These are phyloP conservation scores for Dictyostelium intermedium DNA, from an alignment of 78 protist genomes.

Conservation along the genomic window DNA sequence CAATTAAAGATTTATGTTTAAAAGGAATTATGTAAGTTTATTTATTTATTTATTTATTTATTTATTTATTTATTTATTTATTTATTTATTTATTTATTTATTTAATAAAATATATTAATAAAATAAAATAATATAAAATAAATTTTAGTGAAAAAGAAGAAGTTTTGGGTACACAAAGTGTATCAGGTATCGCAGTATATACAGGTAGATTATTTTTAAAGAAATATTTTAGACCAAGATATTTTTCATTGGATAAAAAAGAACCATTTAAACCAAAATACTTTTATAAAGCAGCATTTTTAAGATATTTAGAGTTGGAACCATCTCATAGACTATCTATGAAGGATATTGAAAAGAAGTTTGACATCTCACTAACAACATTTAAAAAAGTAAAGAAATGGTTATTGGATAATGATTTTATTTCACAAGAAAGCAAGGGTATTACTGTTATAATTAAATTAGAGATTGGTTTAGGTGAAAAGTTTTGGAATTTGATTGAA, in stretches of 20 bases:
- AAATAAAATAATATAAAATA: neutral
- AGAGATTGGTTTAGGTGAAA: neutral
- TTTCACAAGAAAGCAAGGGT: neutral
- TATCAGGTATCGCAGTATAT: neutral
- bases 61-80: neutral
- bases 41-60: neutral
- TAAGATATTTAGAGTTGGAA: neutral
- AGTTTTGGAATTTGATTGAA: neutral
- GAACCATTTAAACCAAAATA: neutral
- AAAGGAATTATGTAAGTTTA: conserved; percentile 9
- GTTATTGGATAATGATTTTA: neutral
- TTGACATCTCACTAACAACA: neutral
- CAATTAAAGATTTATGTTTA: conserved; percentile 1
- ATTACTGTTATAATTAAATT: neutral
- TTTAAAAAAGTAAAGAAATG: neutral
- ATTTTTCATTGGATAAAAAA: neutral
- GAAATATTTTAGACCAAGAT: neutral
- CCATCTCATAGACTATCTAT: neutral
- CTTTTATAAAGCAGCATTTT: neutral
- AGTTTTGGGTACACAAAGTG: neutral
- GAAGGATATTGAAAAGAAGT: neutral
- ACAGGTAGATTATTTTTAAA: neutral
- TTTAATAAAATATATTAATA: neutral
- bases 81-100: neutral
- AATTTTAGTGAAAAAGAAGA: neutral